Percentiles rank a stretch among this genome's conserved stretches.
Evolutionary conservation across 1,284 basidiomycete species (phyloP).

Genomic region (Ceratobasidium papillatum): DNA sequence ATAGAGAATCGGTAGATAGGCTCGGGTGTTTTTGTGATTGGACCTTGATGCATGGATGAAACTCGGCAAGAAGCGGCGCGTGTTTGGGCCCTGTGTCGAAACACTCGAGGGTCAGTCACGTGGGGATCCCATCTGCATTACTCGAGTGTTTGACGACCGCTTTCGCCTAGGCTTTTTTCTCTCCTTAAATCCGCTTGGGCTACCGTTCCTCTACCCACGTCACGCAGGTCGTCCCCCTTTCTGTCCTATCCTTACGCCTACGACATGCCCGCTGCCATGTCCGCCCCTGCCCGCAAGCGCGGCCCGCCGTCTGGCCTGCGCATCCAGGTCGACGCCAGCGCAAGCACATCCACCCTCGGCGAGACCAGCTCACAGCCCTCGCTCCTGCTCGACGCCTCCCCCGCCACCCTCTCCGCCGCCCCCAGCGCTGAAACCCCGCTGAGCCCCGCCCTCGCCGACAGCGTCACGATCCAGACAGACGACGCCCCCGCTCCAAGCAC

Average conservation of each 20-base stretch:
- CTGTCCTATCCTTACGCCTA: background rate
- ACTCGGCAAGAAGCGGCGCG: conserved; percentile 12
- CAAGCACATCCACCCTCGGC: conserved; percentile 21
- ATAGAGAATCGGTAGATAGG: background rate
- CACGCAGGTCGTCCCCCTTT: conserved; percentile 25
- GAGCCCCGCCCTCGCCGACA: conserved; percentile 43
- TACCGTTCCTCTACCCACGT: conserved; percentile 17
- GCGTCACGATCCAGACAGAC: conserved; percentile 37
- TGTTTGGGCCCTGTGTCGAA: conserved; percentile 29
- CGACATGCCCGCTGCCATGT: conserved; percentile 8
- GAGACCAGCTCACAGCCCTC: conserved; percentile 25
- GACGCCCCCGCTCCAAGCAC: conserved; percentile 44
- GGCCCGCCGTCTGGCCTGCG: conserved; percentile 37
- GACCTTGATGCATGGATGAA: background rate
- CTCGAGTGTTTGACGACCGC: conserved; percentile 11
- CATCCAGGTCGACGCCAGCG: conserved; percentile 7
- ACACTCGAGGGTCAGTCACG: conserved; percentile 26
- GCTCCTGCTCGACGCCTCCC: conserved; percentile 26
- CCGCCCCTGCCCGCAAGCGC: conserved; percentile 33
- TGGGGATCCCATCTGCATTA: background rate
- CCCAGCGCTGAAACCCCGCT: conserved; percentile 43
- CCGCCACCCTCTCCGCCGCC: conserved; percentile 24
- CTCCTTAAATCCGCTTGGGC: conserved; percentile 2
- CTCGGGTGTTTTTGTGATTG: conserved; percentile 7
- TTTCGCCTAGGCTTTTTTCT: conserved; percentile 3